Evolutionary conservation across 2,329 filamentous ascomycete genomes (phyloP), one percentile per base, ranked within the genome.

Genomic region (Penicillium hordei): DNA sequence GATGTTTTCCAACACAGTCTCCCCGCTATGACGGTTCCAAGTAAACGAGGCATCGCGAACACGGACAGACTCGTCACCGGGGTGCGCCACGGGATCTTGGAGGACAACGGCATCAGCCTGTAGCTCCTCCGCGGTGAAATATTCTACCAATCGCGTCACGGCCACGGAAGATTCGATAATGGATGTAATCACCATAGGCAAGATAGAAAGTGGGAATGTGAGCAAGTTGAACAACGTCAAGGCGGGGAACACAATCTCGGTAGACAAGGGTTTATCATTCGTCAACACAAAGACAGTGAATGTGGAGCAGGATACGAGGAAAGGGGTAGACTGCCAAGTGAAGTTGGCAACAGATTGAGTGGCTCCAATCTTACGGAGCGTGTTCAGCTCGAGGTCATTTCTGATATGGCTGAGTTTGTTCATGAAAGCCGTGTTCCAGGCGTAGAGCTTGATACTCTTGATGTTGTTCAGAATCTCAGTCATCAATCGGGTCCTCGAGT

Each of bases 401-500:
- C 94, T 87, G 60, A 99, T 92, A 73, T 90, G 90, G 77, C 94
- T 97, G 58, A 99, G 86, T 77, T 96, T 96, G 76, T 92, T 94
- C 88, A 97, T 96, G 72, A 99, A 99, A 15, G 94, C 93, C 31
- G 88, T 89, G 33, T 93, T 93, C 94, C 94, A 99, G 31, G 94
- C 94, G 73, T 97, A 99, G 21, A 99, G 85, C 79, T 99, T 99
- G 80, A 99, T 94, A 72, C 92, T 96, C 81, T 99, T 99, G 90
- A 99, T 99, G 78, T 97, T 97, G 81, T 95, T 97, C 70, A 99
- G 82, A 65, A 99, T 99, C 76, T 99, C 94, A 7, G 93, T 95
- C 82, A 97, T 97, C 58, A 99, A 79, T 49, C 93, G 86, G 46
- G 93, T 96, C 70, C 94, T 86, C 39, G 92, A 85, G 70, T 99